Base-by-base conservation (phyloP, 495 filamentous ascomycete genomes). In the Penicillium argentinense region DNA sequence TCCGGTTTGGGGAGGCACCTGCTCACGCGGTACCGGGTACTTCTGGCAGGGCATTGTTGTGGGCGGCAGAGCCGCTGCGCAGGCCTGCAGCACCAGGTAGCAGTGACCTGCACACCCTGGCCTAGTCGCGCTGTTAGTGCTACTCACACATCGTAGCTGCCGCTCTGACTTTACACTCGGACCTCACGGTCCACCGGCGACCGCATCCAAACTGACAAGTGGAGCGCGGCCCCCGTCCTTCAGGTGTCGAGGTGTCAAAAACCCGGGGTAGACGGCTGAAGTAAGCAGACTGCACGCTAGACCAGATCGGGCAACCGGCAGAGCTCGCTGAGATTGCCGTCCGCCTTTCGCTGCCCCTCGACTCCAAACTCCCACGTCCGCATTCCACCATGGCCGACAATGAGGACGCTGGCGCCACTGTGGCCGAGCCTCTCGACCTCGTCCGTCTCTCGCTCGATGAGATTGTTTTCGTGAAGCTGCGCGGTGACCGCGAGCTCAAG, bases 401-500 rank as follows among this genome's bases (percentile, higher is more conserved):
- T 21, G 86, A 84, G 59, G 86, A 90, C 57, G 75, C 74, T 47
- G 71, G 77, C 47, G 62, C 75, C 28, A 71, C 87, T 39, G 87
- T 89, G 27, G 83, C 88, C 3, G 91, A 95, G 69, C 91, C 91
- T 36, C 84, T 99, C 50, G 95, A 97, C 64, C 82, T 99, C 12
- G 93, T 99, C 46, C 88, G 90, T 39, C 80, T 99, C 37, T 90
- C 88, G 49, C 77, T 99, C 12, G 91, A 96, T 63, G 95, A 99
- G 66, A 81, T 91, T 34, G 93, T 99, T 21, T 96, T 96, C 69
- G 92, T 99, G 51, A 97, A 96, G 79, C 74, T 99, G 24, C 78
- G 93, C 55, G 93, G 93, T 44, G 93, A 97, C 66, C 83, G 93
- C 38, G 95, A 99, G 67, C 77, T 99, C 47, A 93, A 95, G 74